phyloP scores from a whole-genome alignment of 768 basidiomycete species.

The Lactarius hengduanensis region DNA sequence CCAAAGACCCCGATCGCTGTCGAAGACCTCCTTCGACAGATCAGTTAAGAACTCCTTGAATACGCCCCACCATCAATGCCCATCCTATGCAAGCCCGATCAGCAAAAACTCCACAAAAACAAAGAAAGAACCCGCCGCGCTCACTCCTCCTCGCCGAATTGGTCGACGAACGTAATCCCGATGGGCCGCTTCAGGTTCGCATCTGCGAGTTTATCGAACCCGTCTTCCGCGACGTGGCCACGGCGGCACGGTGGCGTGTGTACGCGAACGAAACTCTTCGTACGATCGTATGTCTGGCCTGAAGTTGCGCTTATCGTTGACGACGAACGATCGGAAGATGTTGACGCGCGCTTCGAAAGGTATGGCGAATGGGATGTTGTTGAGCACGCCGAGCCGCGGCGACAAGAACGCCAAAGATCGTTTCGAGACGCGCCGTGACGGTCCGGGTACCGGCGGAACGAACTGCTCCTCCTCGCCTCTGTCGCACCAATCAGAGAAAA shows the following conservation, averaged over 20 bases:
- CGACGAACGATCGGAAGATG: conserved; percentile 84
- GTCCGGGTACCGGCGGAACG: conserved; percentile 31
- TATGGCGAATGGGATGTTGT: conserved; percentile 95
- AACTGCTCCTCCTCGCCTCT: conserved; percentile 68
- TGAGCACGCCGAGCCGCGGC: conserved; percentile 84
- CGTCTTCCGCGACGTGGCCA: conserved; percentile 81
- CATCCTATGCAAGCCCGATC: conserved; percentile 46
- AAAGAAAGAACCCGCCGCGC: conserved; percentile 32
- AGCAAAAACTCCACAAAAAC: background rate
- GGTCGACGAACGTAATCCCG: conserved; percentile 90
- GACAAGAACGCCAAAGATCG: conserved; percentile 74
- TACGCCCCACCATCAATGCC: conserved; percentile 97
- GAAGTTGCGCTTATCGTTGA: conserved; percentile 49
- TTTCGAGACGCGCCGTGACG: conserved; percentile 46
- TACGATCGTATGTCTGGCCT: conserved; percentile 23
- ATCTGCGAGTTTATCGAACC: conserved; percentile 80
- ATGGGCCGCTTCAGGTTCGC: conserved; percentile 78
- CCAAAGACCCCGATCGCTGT: conserved; percentile 94
- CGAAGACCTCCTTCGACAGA: conserved; percentile 90
- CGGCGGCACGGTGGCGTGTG: conserved; percentile 61
- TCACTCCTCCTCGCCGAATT: conserved; percentile 82
- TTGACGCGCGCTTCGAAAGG: conserved; percentile 90
- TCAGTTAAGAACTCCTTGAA: conserved; percentile 98
- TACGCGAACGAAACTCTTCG: conserved; percentile 25
- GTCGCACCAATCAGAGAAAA: conserved; percentile 10